Evolutionary conservation across 345 rosid species (phyloP).

Genomic region (Rhizophora mangle): DNA sequence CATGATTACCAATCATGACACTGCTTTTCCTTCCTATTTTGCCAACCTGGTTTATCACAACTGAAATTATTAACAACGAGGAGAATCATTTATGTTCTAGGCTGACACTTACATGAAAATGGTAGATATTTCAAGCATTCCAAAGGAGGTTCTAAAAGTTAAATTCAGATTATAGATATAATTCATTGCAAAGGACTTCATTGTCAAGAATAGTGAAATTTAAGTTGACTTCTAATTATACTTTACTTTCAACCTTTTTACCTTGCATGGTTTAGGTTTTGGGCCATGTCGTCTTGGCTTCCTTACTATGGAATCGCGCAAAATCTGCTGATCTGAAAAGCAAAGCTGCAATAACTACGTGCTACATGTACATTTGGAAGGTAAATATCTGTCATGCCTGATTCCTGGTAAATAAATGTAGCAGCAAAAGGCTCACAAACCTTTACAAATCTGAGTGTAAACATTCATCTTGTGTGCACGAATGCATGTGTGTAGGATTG

Average conservation of each 20-base stretch:
- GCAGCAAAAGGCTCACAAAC: background rate
- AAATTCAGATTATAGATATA: background rate
- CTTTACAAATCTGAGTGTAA: too few relatives aligned
- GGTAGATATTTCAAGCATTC: background rate
- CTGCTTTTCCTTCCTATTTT: background rate
- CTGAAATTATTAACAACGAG: too few relatives aligned
- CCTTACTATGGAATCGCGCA: constrained; percentile 66
- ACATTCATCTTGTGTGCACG: too few relatives aligned
- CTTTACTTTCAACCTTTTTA: background rate
- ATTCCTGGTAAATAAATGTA: background rate
- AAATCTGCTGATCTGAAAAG: constrained; percentile 66
- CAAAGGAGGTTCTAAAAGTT: background rate
- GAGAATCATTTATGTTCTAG: too few relatives aligned
- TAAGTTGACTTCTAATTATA: background rate
- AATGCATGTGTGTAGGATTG: too few relatives aligned
- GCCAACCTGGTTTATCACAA: too few relatives aligned
- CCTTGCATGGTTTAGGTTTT: constrained; percentile 43
- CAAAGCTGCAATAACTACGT: constrained; percentile 78
- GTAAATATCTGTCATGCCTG: constrained; percentile 31
- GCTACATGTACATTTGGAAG: constrained; percentile 99
- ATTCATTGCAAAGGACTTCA: background rate
- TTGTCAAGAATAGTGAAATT: background rate
- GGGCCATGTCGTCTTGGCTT: constrained; percentile 67
- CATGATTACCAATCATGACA: background rate
- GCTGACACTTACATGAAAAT: too few relatives aligned